Conservation (phyloP, 306 rosid genomes). For the Vigna reflexopilosa region DNA sequence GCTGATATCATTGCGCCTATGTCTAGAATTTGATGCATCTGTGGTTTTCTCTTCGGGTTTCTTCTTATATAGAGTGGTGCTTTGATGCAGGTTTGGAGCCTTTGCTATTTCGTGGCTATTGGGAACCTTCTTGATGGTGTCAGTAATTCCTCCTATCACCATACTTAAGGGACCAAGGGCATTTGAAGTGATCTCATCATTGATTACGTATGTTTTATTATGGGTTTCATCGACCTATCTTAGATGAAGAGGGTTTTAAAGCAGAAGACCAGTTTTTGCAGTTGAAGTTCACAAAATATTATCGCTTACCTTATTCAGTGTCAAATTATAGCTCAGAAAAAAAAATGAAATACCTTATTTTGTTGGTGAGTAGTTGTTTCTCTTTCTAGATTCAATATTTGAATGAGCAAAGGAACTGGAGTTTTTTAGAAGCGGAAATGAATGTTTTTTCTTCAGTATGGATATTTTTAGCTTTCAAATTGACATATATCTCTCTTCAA, state of each 20-base stretch:
- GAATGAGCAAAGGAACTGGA: slow-evolving; percentile 17
- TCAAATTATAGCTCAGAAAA: not conserved
- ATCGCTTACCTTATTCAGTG: slow-evolving; percentile 18
- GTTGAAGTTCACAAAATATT: slow-evolving; percentile 39
- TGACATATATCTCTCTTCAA: not conserved
- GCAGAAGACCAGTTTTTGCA: slow-evolving; percentile 58
- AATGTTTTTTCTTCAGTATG: not conserved
- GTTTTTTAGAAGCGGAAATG: slow-evolving; percentile 6
- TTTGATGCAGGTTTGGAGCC: slow-evolving; percentile 81
- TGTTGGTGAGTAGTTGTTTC: slow-evolving; percentile 10
- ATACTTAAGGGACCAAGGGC: slow-evolving; percentile 78
- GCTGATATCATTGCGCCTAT: slow-evolving; percentile 2
- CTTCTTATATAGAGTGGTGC: slow-evolving; percentile 36
- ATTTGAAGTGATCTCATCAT: slow-evolving; percentile 86
- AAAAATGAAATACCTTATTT: not conserved
- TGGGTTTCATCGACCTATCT: slow-evolving; percentile 96
- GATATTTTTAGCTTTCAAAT: slow-evolving; percentile 33
- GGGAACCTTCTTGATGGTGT: slow-evolving; percentile 98
- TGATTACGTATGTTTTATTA: slow-evolving; percentile 75
- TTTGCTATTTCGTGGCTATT: slow-evolving; percentile 85
- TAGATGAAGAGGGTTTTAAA: slow-evolving; percentile 45
- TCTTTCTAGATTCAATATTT: slow-evolving; percentile 16
- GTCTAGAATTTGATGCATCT: slow-evolving; percentile 29
- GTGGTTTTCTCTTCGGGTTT: slow-evolving; percentile 25
- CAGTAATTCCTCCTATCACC: slow-evolving; percentile 86